Base-by-base conservation (phyloP, 345 rosid species). In the Corchorus capsularis region DNA sequence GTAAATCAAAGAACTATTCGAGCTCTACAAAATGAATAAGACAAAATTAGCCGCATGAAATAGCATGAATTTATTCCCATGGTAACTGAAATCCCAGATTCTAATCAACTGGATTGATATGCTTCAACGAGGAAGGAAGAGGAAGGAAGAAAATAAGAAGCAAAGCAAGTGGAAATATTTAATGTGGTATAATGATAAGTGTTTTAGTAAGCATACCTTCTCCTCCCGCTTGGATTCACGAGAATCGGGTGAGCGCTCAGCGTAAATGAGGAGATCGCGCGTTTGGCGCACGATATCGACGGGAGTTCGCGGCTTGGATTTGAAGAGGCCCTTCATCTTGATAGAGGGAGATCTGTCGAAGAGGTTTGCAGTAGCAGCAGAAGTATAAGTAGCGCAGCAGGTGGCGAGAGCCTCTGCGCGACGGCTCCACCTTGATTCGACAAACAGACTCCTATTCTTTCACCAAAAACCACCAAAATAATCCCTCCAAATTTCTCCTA, bases 251-350 rank as follows among this genome's bases (percentile, higher is more conserved):
- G 41, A n/a, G 45, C 82, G 81, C 49, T 85, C 84, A 27, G 78
- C 87, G 43, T 73, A 92, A 67, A 84, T 83, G 53, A 95, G 97
- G 69, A 95, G 93, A 85, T 95, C 96, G 75, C 96, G 97, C 10
- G 97, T 87, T 67, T 95, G 98, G 11, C 93, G 89, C 46, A 96
- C 96, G 76, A 89, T 78, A 69, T 96, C 99, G 59, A 80, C 84
- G 0, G 97, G 98, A 66, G 98, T 93, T 1, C 97, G 96, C 12
- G 97, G 93, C 85, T 93, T 95, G 17, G 90, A 84, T 83, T 95
- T 95, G 85, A 95, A 93, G 34, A 92, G 85, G 0, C 96, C 93
- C 79, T 95, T 95, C 98, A 92, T 90, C 81, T 85, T 90, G 32
- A 56, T 45, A 7, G 72, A 49, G 0, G 32, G 32, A 13, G 65